Conservation (phyloP, 192 early-diverging fungal species). For the Coemansia javaensis region DNA sequence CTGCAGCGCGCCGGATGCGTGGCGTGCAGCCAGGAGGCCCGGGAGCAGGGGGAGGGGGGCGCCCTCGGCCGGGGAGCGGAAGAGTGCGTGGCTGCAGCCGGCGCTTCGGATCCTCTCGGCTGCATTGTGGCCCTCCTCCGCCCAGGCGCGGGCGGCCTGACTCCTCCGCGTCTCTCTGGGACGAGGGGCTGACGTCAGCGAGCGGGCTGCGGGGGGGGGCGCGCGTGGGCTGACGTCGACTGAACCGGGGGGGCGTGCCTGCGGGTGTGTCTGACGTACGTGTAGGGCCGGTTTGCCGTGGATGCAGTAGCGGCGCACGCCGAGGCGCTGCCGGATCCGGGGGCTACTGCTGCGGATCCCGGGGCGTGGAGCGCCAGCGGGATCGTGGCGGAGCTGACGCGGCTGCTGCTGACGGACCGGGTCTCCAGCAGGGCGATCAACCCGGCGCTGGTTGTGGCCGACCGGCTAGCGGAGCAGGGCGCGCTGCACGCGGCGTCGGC, state of each 20-base stretch:
- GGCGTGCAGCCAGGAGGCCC: no score
- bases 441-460: constrained; percentile 42
- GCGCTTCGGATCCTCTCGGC: no score
- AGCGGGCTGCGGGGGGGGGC: no score
- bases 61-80: no score
- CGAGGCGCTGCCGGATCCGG: constrained; percentile 20
- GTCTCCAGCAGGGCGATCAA: constrained; percentile 45
- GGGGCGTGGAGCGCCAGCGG: constrained; percentile 30
- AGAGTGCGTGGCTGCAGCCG: no score
- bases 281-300: constrained; percentile 46
- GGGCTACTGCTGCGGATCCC: constrained; percentile 1
- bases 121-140: no score
- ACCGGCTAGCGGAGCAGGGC: constrained; percentile 45
- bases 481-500: constrained; percentile 25
- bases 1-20: neutral
- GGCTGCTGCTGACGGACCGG: constrained; percentile 41
- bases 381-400: constrained; percentile 34
- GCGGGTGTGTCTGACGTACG: neutral
- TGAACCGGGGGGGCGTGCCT: no score
- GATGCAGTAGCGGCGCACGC: constrained; percentile 38
- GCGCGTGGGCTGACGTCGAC: no score
- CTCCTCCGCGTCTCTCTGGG: no score
- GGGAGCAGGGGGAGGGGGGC: no score
- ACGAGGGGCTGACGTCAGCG: no score
- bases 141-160: no score